These are phyloP conservation scores for Metarhizium brunneum DNA, from an alignment of 2,329 filamentous ascomycete species.

Conservation along the genomic window DNA sequence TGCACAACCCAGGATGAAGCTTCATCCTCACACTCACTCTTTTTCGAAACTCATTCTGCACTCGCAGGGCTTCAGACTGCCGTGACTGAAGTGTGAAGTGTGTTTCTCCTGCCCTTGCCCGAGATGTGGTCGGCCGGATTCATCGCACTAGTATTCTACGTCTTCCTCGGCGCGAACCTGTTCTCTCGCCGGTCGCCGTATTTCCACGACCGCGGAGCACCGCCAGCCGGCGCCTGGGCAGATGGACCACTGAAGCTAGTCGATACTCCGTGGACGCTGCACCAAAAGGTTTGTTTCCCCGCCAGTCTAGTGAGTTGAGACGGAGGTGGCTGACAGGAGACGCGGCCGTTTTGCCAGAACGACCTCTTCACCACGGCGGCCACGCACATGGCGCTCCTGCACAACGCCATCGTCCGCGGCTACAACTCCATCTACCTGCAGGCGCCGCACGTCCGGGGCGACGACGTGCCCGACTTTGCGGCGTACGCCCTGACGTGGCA, in stretches of 20 bases:
- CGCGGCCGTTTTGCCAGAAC: slow-evolving; percentile 23
- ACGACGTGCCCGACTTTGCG: slow-evolving; percentile 48
- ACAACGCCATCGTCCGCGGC: slow-evolving; percentile 54
- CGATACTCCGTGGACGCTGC: slow-evolving; percentile 43
- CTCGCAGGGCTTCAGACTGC: too few relatives aligned
- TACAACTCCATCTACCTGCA: slow-evolving; percentile 57
- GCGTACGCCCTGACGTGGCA: slow-evolving; percentile 49
- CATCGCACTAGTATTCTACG: background rate
- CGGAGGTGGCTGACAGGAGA: background rate
- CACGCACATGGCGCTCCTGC: slow-evolving; percentile 51
- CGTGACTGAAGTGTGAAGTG: too few relatives aligned
- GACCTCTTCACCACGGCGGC: slow-evolving; percentile 51
- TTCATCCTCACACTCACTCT: too few relatives aligned
- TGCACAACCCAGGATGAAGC: too few relatives aligned
- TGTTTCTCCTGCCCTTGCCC: background rate
- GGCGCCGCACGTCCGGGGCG: slow-evolving; percentile 38
- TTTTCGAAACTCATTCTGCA: too few relatives aligned
- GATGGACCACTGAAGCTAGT: slow-evolving; percentile 46
- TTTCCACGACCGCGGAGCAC: slow-evolving; percentile 18
- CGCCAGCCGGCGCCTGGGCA: slow-evolving; percentile 34
- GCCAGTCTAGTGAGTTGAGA: too few relatives aligned
- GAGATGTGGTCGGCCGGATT: slow-evolving; percentile 2
- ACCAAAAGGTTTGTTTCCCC: slow-evolving; percentile 20
- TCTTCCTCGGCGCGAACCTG: slow-evolving; percentile 18
- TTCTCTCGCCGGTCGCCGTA: slow-evolving; percentile 26